A percentile compares a stretch with the other conserved stretches of the same genome.
Conservation (phyloP, 495 filamentous ascomycete genomes). For the Aspergillus steynii region DNA sequence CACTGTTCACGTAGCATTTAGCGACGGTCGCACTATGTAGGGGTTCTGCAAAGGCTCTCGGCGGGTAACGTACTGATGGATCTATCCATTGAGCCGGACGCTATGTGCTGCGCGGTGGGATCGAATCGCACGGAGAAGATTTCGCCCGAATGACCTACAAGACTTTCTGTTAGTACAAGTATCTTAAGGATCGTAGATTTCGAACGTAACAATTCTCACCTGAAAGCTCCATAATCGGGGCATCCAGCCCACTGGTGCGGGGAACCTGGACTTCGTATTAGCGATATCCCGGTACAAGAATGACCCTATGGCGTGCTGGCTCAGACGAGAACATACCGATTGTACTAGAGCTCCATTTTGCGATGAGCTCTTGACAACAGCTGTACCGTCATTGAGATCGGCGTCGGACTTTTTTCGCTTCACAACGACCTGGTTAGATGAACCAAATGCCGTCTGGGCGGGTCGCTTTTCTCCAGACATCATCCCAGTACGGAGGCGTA, state of each 20-base stretch:
- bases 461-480: conserved; percentile 94
- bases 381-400: conserved; percentile 63
- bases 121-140: conserved; percentile 92
- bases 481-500: conserved; percentile 12
- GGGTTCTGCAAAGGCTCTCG: neutral
- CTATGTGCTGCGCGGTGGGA: conserved; percentile 80
- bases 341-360: conserved; percentile 78
- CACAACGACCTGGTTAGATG: conserved; percentile 74
- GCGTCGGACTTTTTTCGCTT: conserved; percentile 79
- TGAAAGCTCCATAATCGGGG: conserved; percentile 91
- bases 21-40: conserved; percentile 11
- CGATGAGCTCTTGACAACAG: conserved; percentile 63
- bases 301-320: conserved; percentile 1
- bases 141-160: conserved; percentile 68
- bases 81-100: conserved; percentile 94
- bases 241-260: conserved; percentile 82
- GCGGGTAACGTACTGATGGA: conserved; percentile 67
- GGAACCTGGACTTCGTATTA: conserved; percentile 57
- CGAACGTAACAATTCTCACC: conserved; percentile 46
- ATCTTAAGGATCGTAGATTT: neutral
- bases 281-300: neutral
- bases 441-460: conserved; percentile 73
- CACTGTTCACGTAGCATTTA: conserved; percentile 51
- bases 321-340: conserved; percentile 59
- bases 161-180: conserved; percentile 13